These are phyloP conservation scores for Saccharomyces hybrid DNA, from an alignment of 1,139 yeast species.

Conservation along the genomic window DNA sequence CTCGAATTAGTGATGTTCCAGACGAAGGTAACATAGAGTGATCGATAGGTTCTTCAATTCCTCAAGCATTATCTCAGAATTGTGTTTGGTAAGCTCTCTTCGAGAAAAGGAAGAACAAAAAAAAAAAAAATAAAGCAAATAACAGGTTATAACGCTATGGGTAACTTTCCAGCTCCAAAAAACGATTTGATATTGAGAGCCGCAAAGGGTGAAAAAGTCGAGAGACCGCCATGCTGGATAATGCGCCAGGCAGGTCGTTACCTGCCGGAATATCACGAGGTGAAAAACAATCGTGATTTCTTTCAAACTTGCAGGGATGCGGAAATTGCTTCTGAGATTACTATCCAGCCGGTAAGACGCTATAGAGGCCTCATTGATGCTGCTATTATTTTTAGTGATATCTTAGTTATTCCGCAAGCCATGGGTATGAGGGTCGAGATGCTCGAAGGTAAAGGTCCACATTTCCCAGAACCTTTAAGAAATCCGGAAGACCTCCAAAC, in stretches of 20 bases:
- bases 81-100: neutral
- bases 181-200: constrained; percentile 89
- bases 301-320: constrained; percentile 92
- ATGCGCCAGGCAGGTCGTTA: constrained; percentile 62
- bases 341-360: constrained; percentile 91
- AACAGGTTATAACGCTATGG: neutral
- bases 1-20: neutral
- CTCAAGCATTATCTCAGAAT: neutral
- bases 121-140: neutral
- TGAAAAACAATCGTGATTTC: constrained; percentile 79
- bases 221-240: constrained; percentile 97
- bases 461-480: constrained; percentile 82
- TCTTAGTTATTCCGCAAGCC: constrained; percentile 94
- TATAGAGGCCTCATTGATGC: constrained; percentile 89
- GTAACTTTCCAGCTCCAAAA: constrained; percentile 57
- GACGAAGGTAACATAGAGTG: neutral
- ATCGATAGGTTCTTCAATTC: neutral
- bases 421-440: constrained; percentile 94
- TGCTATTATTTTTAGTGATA: constrained; percentile 93
- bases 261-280: constrained; percentile 85
- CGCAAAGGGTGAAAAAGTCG: constrained; percentile 78
- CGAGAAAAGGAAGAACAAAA: neutral
- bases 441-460: constrained; percentile 94
- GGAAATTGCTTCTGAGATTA: constrained; percentile 85
- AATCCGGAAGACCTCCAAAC: constrained; percentile 56